phyloP scores from a whole-genome alignment of 148 eudicot genomes.

The Beta vulgaris region DNA sequence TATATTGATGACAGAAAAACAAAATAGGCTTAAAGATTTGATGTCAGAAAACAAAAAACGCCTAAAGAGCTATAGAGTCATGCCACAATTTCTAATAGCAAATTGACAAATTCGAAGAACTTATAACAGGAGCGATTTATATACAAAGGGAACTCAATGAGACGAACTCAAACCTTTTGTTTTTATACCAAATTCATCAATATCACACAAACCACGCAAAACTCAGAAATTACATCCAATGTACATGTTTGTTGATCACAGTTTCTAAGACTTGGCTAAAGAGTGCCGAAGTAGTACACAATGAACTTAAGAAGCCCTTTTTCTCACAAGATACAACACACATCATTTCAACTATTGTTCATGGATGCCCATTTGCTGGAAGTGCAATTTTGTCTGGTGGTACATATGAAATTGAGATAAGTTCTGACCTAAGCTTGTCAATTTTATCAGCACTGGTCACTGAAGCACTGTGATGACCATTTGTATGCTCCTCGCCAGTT shows the following conservation, averaged over 20 bases:
- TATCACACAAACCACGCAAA: neutral
- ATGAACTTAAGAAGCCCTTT: neutral
- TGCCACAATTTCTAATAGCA: too few relatives aligned
- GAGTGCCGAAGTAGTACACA: slow-evolving; percentile 9
- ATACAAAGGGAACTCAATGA: neutral
- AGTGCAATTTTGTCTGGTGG: slow-evolving; percentile 31
- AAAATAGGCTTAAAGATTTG: too few relatives aligned
- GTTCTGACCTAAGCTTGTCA: slow-evolving; percentile 42
- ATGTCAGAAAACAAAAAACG: too few relatives aligned
- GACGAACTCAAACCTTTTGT: neutral
- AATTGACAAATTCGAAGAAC: neutral
- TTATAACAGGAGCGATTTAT: neutral
- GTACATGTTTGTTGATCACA: neutral
- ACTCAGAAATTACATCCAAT: neutral
- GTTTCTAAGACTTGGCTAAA: slow-evolving; percentile 13
- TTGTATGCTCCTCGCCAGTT: slow-evolving; percentile 7
- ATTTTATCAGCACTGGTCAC: slow-evolving; percentile 12
- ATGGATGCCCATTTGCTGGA: slow-evolving; percentile 15
- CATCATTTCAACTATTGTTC: slow-evolving; percentile 2
- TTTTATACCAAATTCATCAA: neutral
- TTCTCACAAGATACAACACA: slow-evolving; percentile 4
- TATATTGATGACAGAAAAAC: too few relatives aligned
- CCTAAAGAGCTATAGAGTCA: too few relatives aligned
- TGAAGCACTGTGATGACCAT: neutral
- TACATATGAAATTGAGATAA: slow-evolving; percentile 46